These are phyloP conservation scores for Lecanoromycetidae sp. DNA, from an alignment of 2,329 filamentous ascomycete species.

Conservation along the genomic window DNA sequence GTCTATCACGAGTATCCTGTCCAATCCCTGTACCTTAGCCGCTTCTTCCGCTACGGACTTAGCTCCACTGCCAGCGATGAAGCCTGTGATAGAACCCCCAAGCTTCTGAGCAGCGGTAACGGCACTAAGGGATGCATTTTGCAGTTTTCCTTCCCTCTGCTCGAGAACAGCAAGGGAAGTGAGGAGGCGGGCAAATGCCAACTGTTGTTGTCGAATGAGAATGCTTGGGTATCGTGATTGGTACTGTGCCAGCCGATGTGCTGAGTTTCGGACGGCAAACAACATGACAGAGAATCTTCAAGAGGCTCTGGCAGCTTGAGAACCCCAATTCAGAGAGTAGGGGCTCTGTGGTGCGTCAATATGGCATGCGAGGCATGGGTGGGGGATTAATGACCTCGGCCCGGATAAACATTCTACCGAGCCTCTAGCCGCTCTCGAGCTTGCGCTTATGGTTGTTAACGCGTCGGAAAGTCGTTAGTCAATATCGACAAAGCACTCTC, in stretches of 20 bases:
- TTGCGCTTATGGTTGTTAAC: too few relatives aligned
- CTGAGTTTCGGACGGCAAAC: neutral
- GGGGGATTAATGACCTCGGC: too few relatives aligned
- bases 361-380: too few relatives aligned
- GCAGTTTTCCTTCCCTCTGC: conserved; percentile 81
- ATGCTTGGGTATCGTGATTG: neutral
- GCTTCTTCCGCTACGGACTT: conserved; percentile 69
- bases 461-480: too few relatives aligned
- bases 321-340: too few relatives aligned
- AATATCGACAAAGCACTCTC: too few relatives aligned
- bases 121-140: conserved; percentile 67
- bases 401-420: too few relatives aligned
- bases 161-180: conserved; percentile 88
- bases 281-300: neutral
- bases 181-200: conserved; percentile 55
- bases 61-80: conserved; percentile 70
- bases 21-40: conserved; percentile 77
- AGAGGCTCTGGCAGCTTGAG: too few relatives aligned
- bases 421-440: too few relatives aligned
- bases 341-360: too few relatives aligned
- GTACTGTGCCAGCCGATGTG: neutral
- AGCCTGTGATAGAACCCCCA: conserved; percentile 72
- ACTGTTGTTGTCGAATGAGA: conserved; percentile 24
- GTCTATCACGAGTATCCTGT: conserved; percentile 82
- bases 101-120: conserved; percentile 78